A percentile compares a stretch with the other conserved stretches of the same genome.
phyloP scores from a whole-genome alignment of 495 filamentous ascomycete species.

The Cercophora newfieldiana region DNA sequence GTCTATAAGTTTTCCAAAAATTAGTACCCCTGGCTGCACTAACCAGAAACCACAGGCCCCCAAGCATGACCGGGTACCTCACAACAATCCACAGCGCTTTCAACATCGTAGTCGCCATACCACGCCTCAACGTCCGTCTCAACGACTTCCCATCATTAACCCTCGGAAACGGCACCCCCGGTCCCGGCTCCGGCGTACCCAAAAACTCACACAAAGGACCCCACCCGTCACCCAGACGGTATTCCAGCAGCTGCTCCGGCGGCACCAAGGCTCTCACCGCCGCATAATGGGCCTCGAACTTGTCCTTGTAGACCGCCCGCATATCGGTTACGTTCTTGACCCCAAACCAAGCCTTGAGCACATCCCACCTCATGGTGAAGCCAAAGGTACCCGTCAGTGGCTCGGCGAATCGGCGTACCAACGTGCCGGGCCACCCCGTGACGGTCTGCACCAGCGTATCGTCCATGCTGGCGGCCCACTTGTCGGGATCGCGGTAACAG shows the following conservation, averaged over 20 bases:
- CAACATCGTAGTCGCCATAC: neutral
- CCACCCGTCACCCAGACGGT: slow-evolving; percentile 9
- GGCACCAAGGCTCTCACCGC: slow-evolving; percentile 11
- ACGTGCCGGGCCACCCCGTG: slow-evolving; percentile 11
- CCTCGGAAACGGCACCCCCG: slow-evolving; percentile 10
- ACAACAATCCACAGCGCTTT: slow-evolving; percentile 6
- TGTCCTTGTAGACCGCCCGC: slow-evolving; percentile 4
- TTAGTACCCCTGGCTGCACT: too few relatives aligned
- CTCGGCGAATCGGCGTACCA: slow-evolving; percentile 6
- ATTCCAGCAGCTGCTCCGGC: slow-evolving; percentile 9
- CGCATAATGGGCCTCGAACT: slow-evolving; percentile 11
- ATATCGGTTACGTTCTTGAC: slow-evolving; percentile 2
- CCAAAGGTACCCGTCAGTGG: slow-evolving; percentile 9
- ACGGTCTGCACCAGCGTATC: slow-evolving; percentile 3
- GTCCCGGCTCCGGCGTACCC: slow-evolving; percentile 1
- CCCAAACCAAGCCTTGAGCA: slow-evolving; percentile 11
- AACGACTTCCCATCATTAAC: slow-evolving; percentile 11
- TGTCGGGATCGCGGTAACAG: slow-evolving; percentile 10
- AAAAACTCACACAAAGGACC: slow-evolving; percentile 15
- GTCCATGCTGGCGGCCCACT: slow-evolving; percentile 15
- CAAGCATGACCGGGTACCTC: slow-evolving; percentile 2
- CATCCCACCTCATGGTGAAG: slow-evolving; percentile 15
- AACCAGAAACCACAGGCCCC: slow-evolving; percentile 1
- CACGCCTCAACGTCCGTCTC: slow-evolving; percentile 9
- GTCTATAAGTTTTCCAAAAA: too few relatives aligned